Conservation (phyloP, 306 rosid genomes). For the Cicer chorassanicum region DNA sequence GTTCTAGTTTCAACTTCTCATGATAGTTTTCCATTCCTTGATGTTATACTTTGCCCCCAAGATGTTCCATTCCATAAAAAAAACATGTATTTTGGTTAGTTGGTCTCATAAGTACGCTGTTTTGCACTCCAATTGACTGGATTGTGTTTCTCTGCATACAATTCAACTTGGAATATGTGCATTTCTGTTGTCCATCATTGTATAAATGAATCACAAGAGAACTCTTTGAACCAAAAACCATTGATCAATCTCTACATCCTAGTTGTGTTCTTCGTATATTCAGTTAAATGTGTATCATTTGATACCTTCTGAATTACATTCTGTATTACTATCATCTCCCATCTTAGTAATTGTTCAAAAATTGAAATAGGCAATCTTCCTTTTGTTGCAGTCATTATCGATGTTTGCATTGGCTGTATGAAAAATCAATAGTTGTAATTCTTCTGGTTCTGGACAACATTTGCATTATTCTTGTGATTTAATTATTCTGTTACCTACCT, state of each 20-base stretch:
- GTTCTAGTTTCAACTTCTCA: neutral
- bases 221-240: constrained; percentile 26
- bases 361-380: constrained; percentile 7
- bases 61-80: constrained; percentile 22
- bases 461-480: constrained; percentile 18
- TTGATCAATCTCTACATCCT: constrained; percentile 11
- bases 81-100: constrained; percentile 12
- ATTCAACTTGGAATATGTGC: constrained; percentile 29
- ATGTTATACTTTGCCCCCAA: constrained; percentile 17
- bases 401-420: constrained; percentile 21
- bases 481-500: constrained; percentile 12
- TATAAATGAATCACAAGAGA: constrained; percentile 7
- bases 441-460: neutral
- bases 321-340: neutral
- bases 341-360: neutral
- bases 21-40: constrained; percentile 23
- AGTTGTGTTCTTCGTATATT: constrained; percentile 6
- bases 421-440: neutral
- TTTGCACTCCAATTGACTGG: constrained; percentile 9
- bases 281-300: constrained; percentile 3
- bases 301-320: constrained; percentile 13
- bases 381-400: neutral
- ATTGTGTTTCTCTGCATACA: constrained; percentile 3
- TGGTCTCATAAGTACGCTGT: neutral
- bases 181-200: constrained; percentile 28